A percentile compares a stretch with the other conserved stretches of the same genome.
phyloP scores from a whole-genome alignment of 208 protist species.

The Borovskyia barvae region DNA sequence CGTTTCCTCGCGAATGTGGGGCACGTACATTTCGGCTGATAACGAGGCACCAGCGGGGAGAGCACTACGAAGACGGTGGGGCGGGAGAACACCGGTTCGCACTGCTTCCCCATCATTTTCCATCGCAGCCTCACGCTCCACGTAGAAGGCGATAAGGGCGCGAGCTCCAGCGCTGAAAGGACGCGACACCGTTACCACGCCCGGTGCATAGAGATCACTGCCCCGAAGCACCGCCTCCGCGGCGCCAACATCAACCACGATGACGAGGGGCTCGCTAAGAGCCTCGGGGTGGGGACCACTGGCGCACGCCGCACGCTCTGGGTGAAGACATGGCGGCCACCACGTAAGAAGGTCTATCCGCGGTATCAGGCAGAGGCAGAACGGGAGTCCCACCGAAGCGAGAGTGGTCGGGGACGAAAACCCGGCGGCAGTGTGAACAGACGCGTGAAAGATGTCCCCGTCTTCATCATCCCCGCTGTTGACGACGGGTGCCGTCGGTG shows the following conservation, averaged over 20 bases:
- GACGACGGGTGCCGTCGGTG: too few relatives aligned
- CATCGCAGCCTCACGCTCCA: constrained; percentile 7
- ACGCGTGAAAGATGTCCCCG: too few relatives aligned
- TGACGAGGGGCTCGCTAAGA: constrained; percentile 5
- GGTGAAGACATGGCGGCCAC: constrained; percentile 5
- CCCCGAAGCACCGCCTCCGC: constrained; percentile 89
- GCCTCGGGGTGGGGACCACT: background rate
- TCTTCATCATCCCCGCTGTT: too few relatives aligned
- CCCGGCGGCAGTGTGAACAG: background rate
- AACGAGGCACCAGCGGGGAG: constrained; percentile 18
- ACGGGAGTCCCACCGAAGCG: constrained; percentile 7
- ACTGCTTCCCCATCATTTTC: background rate
- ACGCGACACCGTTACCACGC: constrained; percentile 35
- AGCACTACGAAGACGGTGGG: constrained; percentile 1
- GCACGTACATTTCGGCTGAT: constrained; percentile 3
- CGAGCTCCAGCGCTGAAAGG: constrained; percentile 25
- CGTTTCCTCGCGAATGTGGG: background rate
- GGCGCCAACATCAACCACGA: constrained; percentile 76
- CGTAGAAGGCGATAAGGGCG: constrained; percentile 31
- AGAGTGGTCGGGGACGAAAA: constrained; percentile 6
- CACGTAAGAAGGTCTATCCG: background rate
- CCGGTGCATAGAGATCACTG: constrained; percentile 79
- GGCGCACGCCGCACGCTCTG: too few relatives aligned
- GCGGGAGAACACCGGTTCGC: background rate
- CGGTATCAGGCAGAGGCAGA: constrained; percentile 19